Evolutionary conservation across 805 yeast genomes (phyloP).

Genomic region (Metschnikowia corniflorae): DNA sequence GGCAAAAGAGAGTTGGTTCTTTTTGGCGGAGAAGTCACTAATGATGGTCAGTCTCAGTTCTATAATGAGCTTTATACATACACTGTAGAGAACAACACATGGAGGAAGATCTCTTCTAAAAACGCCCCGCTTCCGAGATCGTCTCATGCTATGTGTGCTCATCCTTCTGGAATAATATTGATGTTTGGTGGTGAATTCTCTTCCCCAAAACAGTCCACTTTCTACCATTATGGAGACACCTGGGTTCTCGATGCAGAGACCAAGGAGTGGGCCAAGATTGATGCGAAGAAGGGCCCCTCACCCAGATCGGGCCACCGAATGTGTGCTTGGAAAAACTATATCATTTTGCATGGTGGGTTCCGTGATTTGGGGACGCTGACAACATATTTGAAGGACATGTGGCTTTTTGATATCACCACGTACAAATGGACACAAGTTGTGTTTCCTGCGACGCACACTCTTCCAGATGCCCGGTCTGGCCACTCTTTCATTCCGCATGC

Average conservation of each 20-base stretch:
- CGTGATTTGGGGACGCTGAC: slow-evolving; percentile 84
- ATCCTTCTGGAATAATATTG: slow-evolving; percentile 81
- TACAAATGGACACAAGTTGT: slow-evolving; percentile 91
- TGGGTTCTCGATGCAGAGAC: slow-evolving; percentile 85
- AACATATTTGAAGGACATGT: slow-evolving; percentile 76
- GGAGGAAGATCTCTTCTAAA: slow-evolving; percentile 78
- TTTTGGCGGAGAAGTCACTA: slow-evolving; percentile 84
- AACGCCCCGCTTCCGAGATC: slow-evolving; percentile 91
- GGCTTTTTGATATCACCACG: slow-evolving; percentile 88
- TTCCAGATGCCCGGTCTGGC: slow-evolving; percentile 92
- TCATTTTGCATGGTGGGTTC: slow-evolving; percentile 87
- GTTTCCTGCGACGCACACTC: slow-evolving; percentile 73
- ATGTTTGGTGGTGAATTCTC: slow-evolving; percentile 97
- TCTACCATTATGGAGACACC: slow-evolving; percentile 94
- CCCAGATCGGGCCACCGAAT: slow-evolving; percentile 92
- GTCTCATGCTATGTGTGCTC: slow-evolving; percentile 90
- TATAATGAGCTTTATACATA: slow-evolving; percentile 78
- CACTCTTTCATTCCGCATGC: slow-evolving; percentile 77
- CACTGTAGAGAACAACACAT: slow-evolving; percentile 69
- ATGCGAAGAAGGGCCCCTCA: slow-evolving; percentile 68
- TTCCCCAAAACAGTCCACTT: slow-evolving; percentile 91
- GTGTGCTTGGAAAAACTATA: slow-evolving; percentile 87
- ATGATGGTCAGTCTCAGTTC: slow-evolving; percentile 55
- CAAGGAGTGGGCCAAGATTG: slow-evolving; percentile 89
- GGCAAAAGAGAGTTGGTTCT: slow-evolving; percentile 74